Evolutionary conservation across 2,329 filamentous ascomycete species (phyloP), one percentile per base, ranked within the genome.

Genomic region (Ophiobolus disseminans): DNA sequence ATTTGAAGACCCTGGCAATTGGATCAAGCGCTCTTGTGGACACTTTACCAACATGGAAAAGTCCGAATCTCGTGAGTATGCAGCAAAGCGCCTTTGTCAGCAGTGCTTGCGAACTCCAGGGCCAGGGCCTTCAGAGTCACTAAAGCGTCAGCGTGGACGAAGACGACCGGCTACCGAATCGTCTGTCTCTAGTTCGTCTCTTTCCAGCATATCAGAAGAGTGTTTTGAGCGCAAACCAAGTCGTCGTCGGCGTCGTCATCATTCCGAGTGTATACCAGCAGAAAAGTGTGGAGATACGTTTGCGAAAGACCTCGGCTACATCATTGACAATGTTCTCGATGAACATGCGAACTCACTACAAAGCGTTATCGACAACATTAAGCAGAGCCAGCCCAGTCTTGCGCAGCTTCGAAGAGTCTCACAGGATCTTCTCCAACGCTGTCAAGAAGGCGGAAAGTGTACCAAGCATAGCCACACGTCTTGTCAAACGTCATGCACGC

Each of bases 261-360:
- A 58, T 16, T 57, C 52, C 5, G 56, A 60, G 13, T 53, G 37
- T 35, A 46, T 58, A 6, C 45, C 59, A 30, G 10, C 31, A 16
- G 58, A 65, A 32, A 65, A 53, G 36, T 69, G 51, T 43, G 59
- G 60, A 9, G 63, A 66, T 31, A 46, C 43, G 1, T 63, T 70
- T 16, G 66, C 64, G 5, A 61, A 68, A 17, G 72, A 77, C 34
- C 57, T 77, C 5, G 69, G 68, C 6, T 50, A 67, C 6, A 63
- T 72, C 37, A 72, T 77, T 28, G 74, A 77, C 43, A 62, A 64
- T 5, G 73, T 77, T 19, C 69, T 77, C 13, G 57, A 72, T 23
- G 75, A 77, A 50, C 74, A 76, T 45, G 56, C 68, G 2, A 71
- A 61, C 11, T 66, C 67, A 5, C 56, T 78, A 7, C 65, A 74